These are phyloP conservation scores for Aspergillus luchuensis DNA, from an alignment of 2,329 filamentous ascomycete genomes.

Conservation along the genomic window DNA sequence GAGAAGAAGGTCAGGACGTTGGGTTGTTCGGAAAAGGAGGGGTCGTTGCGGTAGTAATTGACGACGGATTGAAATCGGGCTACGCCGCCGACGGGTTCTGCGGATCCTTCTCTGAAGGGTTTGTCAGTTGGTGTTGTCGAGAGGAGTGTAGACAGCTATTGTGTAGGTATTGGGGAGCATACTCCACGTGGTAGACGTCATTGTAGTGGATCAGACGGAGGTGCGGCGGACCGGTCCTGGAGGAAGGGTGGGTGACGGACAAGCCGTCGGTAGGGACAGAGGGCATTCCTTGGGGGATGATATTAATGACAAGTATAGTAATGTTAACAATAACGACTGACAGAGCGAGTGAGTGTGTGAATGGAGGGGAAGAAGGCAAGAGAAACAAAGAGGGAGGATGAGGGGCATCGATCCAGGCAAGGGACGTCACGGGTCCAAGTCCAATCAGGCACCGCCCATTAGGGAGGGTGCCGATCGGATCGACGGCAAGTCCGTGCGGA, in stretches of 20 bases:
- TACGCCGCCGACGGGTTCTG: conserved; percentile 80
- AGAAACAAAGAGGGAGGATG: background rate
- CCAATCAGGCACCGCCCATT: conserved; percentile 10
- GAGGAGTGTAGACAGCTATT: background rate
- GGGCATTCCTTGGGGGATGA: conserved; percentile 26
- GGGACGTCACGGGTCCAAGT: background rate
- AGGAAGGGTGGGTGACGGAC: conserved; percentile 47
- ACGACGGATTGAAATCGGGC: conserved; percentile 76
- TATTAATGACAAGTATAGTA: background rate
- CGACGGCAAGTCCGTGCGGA: background rate
- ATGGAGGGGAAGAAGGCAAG: background rate
- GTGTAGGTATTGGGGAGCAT: conserved; percentile 19
- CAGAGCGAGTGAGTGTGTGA: background rate
- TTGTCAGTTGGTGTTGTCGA: background rate
- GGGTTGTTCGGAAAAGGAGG: conserved; percentile 64
- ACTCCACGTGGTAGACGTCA: conserved; percentile 89
- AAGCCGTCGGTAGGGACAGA: conserved; percentile 35
- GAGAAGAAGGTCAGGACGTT: conserved; percentile 79
- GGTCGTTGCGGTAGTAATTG: conserved; percentile 69
- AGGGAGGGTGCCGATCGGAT: background rate
- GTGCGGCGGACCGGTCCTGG: conserved; percentile 59
- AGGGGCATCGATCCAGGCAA: background rate
- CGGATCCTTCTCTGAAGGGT: conserved; percentile 56
- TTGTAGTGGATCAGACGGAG: conserved; percentile 88
- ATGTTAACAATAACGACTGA: background rate